Conservation (phyloP, 208 protist species). For the Strigomonas oncopelti region DNA sequence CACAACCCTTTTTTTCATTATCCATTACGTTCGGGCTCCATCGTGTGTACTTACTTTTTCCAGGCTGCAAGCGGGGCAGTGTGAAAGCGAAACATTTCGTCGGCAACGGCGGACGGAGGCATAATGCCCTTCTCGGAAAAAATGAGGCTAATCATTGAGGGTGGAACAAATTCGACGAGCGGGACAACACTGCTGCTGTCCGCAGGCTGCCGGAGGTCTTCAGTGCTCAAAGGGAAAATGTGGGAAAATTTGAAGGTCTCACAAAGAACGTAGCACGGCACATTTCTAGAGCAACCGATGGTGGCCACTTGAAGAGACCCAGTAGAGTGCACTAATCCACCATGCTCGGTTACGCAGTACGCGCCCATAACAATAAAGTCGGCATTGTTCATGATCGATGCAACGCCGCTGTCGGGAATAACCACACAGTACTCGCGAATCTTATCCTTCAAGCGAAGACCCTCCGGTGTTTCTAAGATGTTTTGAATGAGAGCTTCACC, state of each 20-base stretch:
- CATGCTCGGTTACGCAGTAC: conserved; percentile 98
- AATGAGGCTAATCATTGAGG: conserved; percentile 89
- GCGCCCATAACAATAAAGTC: conserved; percentile 97
- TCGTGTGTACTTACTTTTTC: no score
- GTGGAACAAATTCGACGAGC: conserved; percentile 86
- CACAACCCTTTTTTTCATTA: no score
- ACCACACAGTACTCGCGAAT: conserved; percentile 68
- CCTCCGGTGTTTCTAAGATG: conserved; percentile 52
- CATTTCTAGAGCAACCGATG: conserved; percentile 92
- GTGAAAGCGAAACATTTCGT: conserved; percentile 96
- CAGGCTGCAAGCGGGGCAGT: conserved; percentile 60
- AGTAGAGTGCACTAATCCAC: conserved; percentile 98
- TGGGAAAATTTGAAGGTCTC: conserved; percentile 99
- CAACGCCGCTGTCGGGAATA: conserved; percentile 87
- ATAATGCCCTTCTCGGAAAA: conserved; percentile 99
- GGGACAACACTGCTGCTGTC: conserved; percentile 55
- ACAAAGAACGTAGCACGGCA: conserved; percentile 98
- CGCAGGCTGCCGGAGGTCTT: conserved; percentile 86
- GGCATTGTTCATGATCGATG: conserved; percentile 82
- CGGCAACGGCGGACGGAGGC: conserved; percentile 97
- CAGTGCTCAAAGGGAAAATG: conserved; percentile 95
- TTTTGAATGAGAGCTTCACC: conserved; percentile 50
- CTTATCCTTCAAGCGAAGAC: conserved; percentile 52
- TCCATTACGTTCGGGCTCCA: no score
- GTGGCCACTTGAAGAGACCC: conserved; percentile 97